Percentiles rank a stretch among this genome's conserved stretches.
These are phyloP conservation scores for Penicillium sp. DNA, from an alignment of 2,329 filamentous ascomycete species.

Conservation along the genomic window DNA sequence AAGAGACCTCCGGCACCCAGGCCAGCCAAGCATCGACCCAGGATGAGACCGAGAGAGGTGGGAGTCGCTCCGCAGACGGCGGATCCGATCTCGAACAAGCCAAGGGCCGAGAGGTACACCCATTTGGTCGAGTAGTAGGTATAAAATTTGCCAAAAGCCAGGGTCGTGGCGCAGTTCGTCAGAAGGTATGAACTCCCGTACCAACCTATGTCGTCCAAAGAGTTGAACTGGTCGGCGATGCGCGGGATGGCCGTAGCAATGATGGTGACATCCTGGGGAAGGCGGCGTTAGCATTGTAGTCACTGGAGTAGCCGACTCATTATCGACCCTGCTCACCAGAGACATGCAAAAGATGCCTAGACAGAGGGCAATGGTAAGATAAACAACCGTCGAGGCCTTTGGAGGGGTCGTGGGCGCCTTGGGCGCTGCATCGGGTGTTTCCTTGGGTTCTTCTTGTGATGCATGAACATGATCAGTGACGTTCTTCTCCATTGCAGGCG, in stretches of 20 bases:
- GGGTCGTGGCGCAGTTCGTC: slow-evolving; percentile 33
- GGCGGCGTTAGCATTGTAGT: not conserved
- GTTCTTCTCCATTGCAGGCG: too few relatives aligned
- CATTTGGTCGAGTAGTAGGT: slow-evolving; percentile 34
- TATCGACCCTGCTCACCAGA: not conserved
- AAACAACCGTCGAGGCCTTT: not conserved
- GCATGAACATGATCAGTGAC: too few relatives aligned
- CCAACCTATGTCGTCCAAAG: slow-evolving; percentile 49
- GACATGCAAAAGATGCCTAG: not conserved
- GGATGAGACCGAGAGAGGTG: slow-evolving; percentile 30
- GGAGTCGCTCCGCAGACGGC: slow-evolving; percentile 37
- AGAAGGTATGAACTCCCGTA: slow-evolving; percentile 52
- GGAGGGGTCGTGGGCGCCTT: too few relatives aligned
- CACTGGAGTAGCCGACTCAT: not conserved
- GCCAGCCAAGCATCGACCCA: slow-evolving; percentile 36
- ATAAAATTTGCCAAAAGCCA: slow-evolving; percentile 34
- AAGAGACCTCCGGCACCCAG: too few relatives aligned
- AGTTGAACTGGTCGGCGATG: not conserved
- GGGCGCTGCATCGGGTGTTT: too few relatives aligned
- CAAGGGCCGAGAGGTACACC: slow-evolving; percentile 31
- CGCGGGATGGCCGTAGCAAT: slow-evolving; percentile 14
- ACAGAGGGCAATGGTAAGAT: not conserved
- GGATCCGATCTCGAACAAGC: slow-evolving; percentile 38
- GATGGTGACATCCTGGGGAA: slow-evolving; percentile 41
- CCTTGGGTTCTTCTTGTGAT: too few relatives aligned